Conservation (phyloP, 192 early-diverging fungal species). For the Umbelopsis isabellina region DNA sequence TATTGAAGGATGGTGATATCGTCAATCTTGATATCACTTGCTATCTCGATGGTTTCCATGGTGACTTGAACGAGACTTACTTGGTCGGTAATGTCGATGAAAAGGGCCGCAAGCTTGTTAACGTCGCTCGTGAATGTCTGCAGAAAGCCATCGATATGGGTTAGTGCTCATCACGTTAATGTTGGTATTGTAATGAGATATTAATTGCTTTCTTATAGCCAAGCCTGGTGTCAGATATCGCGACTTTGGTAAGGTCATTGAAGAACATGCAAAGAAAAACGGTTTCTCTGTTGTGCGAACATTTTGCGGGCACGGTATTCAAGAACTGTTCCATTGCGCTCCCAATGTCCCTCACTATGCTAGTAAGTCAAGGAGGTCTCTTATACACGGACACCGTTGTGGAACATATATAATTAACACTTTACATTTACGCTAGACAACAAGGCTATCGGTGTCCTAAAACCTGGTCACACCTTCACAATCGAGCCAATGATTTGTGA, state of each 20-base stretch:
- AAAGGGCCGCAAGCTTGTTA: constrained; percentile 71
- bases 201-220: constrained; percentile 50
- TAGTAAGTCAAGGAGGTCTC: constrained; percentile 36
- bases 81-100: constrained; percentile 89
- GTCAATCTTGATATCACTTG: constrained; percentile 91
- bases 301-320: constrained; percentile 93
- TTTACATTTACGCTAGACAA: constrained; percentile 55
- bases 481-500: constrained; percentile 99
- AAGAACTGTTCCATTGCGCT: constrained; percentile 84
- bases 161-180: constrained; percentile 38
- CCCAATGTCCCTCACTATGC: constrained; percentile 96
- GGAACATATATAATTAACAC: not conserved
- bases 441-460: constrained; percentile 95
- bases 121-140: constrained; percentile 84
- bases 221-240: constrained; percentile 92
- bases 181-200: not conserved
- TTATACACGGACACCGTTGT: not conserved
- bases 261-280: constrained; percentile 79
- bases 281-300: constrained; percentile 92
- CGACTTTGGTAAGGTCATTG: constrained; percentile 90
- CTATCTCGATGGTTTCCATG: constrained; percentile 91
- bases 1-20: constrained; percentile 94
- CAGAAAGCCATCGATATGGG: constrained; percentile 90
- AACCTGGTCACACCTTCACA: constrained; percentile 94
- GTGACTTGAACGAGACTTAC: constrained; percentile 95